These are phyloP conservation scores for Elsinoe arachidis DNA, from an alignment of 2,329 filamentous ascomycete genomes.

Conservation along the genomic window DNA sequence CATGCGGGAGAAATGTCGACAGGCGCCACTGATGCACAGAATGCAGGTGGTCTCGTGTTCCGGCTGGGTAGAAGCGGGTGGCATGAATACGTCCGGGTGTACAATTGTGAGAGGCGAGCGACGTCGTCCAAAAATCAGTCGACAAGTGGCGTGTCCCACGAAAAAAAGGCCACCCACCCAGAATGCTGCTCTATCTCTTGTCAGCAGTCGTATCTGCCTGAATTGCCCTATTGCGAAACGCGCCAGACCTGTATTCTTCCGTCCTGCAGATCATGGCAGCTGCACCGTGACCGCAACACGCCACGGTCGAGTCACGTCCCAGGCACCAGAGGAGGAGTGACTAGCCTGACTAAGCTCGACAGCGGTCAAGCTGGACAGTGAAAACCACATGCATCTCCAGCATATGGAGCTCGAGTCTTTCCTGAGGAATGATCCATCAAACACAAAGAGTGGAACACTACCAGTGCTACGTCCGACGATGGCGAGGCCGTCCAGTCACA, in stretches of 20 bases:
- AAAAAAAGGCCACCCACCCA: no score
- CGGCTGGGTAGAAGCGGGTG: slow-evolving; percentile 9
- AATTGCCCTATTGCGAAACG: not conserved
- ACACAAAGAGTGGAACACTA: slow-evolving; percentile 7
- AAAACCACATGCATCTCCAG: not conserved
- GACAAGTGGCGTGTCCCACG: not conserved
- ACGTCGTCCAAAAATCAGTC: not conserved
- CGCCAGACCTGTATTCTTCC: not conserved
- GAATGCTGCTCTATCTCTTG: not conserved
- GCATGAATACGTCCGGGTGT: not conserved
- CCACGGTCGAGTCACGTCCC: slow-evolving; percentile 5
- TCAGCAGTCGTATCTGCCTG: not conserved
- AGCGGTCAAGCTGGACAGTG: not conserved
- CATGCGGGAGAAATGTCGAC: slow-evolving; percentile 4
- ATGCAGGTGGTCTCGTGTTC: not conserved
- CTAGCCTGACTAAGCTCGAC: not conserved
- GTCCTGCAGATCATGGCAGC: slow-evolving; percentile 8
- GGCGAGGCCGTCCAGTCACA: not conserved
- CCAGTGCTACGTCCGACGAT: not conserved
- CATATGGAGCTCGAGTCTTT: not conserved
- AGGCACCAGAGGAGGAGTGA: not conserved
- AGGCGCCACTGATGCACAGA: not conserved
- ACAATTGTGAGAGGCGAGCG: not conserved
- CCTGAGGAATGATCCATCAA: not conserved
- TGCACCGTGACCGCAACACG: not conserved